Evolutionary conservation across 1,139 yeast genomes (phyloP).

Genomic region (Yamadazyma spencermartinsiae): DNA sequence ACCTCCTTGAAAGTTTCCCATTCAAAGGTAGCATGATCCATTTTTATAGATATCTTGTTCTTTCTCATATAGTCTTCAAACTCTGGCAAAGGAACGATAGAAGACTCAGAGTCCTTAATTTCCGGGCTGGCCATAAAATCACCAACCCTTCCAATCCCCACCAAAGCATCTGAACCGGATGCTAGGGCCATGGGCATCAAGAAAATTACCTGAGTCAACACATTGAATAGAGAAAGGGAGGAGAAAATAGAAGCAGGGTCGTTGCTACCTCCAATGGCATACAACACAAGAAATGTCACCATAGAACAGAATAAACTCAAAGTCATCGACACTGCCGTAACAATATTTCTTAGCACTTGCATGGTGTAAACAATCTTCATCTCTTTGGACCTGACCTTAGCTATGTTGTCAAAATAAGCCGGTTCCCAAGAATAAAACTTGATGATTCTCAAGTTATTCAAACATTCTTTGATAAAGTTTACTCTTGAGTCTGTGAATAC

Average conservation of each 20-base stretch:
- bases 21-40: constrained; percentile 28
- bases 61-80: constrained; percentile 17
- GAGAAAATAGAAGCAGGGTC: constrained; percentile 77
- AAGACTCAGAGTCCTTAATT: constrained; percentile 24
- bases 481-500: constrained; percentile 37
- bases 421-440: constrained; percentile 67
- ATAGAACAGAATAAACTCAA: constrained; percentile 70
- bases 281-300: constrained; percentile 71
- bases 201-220: constrained; percentile 51
- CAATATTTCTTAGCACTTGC: constrained; percentile 58
- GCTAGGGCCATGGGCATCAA: constrained; percentile 75
- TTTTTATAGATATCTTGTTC: constrained; percentile 26
- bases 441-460: constrained; percentile 36
- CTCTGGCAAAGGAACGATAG: constrained; percentile 6
- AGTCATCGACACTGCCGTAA: constrained; percentile 58
- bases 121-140: constrained; percentile 44
- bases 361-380: constrained; percentile 49
- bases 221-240: constrained; percentile 72
- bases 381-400: constrained; percentile 49
- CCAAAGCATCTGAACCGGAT: constrained; percentile 65
- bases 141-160: constrained; percentile 64
- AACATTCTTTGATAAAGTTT: constrained; percentile 35
- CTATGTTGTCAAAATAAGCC: constrained; percentile 50
- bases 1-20: constrained; percentile 44
- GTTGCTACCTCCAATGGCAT: constrained; percentile 45